A percentile compares a stretch with the other conserved stretches of the same genome.
Conservation (phyloP, 331 rosid genomes). For the Pyracantha coccinea region DNA sequence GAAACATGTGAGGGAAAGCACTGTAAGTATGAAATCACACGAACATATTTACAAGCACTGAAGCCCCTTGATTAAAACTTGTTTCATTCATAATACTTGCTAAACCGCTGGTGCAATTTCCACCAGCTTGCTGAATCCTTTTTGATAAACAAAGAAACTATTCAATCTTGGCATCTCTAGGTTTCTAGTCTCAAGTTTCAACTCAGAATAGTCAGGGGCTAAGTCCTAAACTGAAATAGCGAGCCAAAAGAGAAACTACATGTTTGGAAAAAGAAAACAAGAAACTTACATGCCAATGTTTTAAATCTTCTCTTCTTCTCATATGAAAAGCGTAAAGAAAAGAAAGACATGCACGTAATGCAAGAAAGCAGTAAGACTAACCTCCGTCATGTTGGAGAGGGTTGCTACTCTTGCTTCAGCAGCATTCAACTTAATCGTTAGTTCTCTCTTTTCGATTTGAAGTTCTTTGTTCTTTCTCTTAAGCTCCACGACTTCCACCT, state of each 20-base stretch:
- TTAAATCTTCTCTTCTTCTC: not conserved
- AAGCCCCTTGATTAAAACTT: not conserved
- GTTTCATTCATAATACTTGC: constrained; percentile 1
- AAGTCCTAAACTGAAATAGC: not conserved
- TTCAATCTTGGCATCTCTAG: not conserved
- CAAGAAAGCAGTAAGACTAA: constrained; percentile 18
- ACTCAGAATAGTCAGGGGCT: not conserved
- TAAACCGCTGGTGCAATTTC: not conserved
- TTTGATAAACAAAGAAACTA: not conserved
- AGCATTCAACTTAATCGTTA: constrained; percentile 55
- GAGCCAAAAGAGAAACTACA: not conserved
- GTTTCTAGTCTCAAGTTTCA: not conserved
- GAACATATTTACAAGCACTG: no score
- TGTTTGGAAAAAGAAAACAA: not conserved
- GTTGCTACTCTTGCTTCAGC: constrained; percentile 47
- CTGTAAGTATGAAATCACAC: not conserved
- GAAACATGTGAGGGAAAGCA: constrained; percentile 7
- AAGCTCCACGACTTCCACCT: constrained; percentile 70
- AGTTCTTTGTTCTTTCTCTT: constrained; percentile 84
- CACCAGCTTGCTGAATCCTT: not conserved
- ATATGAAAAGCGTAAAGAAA: not conserved
- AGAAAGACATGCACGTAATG: not conserved
- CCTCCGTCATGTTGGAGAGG: constrained; percentile 86
- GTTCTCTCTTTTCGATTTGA: constrained; percentile 75
- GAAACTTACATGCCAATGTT: not conserved